These are phyloP conservation scores for Pseudocercospora pini-densiflorae DNA, from an alignment of 2,329 filamentous ascomycete genomes.

Conservation along the genomic window DNA sequence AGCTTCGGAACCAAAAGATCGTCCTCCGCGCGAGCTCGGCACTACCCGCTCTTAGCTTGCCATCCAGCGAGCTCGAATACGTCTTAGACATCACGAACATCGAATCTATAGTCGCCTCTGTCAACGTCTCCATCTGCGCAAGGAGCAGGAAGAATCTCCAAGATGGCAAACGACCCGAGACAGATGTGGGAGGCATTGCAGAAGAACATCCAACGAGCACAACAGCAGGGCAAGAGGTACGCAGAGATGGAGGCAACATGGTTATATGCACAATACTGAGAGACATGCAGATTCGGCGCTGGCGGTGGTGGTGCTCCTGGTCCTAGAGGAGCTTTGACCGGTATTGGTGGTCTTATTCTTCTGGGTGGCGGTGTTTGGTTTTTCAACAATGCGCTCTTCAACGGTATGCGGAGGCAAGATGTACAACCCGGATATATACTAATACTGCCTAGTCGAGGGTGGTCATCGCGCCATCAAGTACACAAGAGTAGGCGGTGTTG, in stretches of 20 bases:
- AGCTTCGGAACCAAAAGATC: neutral
- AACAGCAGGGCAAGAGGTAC: conserved; percentile 53
- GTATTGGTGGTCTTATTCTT: conserved; percentile 58
- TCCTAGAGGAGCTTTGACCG: conserved; percentile 59
- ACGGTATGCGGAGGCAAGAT: conserved; percentile 54
- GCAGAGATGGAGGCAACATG: conserved; percentile 17
- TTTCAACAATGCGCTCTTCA: conserved; percentile 69
- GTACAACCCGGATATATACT: conserved; percentile 1
- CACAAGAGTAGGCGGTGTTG: conserved; percentile 82
- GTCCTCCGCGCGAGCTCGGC: neutral
- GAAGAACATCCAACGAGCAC: conserved; percentile 57
- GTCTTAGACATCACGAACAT: neutral
- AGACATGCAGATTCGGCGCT: conserved; percentile 49
- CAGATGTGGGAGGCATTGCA: conserved; percentile 70
- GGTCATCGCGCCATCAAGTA: conserved; percentile 99
- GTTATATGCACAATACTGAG: conserved; percentile 24
- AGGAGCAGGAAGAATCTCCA: conserved; percentile 14
- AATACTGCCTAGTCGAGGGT: conserved; percentile 72
- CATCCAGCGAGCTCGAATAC: too few relatives aligned
- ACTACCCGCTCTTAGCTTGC: neutral
- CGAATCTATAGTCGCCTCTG: neutral
- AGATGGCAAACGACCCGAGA: conserved; percentile 58
- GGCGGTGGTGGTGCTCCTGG: conserved; percentile 51
- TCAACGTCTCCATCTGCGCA: neutral
- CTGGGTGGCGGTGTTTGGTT: conserved; percentile 60